Conservation (phyloP, 192 early-diverging fungal species). For the Oehlia diaphana region DNA sequence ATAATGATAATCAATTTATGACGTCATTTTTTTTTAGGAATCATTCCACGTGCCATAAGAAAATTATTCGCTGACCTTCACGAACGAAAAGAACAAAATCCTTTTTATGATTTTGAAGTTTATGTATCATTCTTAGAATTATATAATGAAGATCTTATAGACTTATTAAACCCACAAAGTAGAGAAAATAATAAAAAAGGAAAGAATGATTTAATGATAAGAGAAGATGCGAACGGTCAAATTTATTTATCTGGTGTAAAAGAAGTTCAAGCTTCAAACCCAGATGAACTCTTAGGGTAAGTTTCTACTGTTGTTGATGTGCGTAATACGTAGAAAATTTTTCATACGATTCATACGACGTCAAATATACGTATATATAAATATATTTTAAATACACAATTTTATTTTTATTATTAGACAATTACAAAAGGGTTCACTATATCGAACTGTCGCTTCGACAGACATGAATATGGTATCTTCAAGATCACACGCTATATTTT, state of each 20-base stretch:
- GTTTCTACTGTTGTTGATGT: background rate
- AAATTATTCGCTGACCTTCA: conserved; percentile 54
- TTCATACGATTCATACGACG: too few relatives aligned
- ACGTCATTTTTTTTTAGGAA: conserved; percentile 43
- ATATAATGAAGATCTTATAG: conserved; percentile 97
- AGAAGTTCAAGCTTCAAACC: conserved; percentile 69
- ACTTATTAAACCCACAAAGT: conserved; percentile 63
- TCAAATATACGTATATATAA: too few relatives aligned
- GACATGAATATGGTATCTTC: conserved; percentile 95
- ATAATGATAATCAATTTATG: background rate
- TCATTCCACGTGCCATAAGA: conserved; percentile 67
- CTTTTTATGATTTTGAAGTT: conserved; percentile 49
- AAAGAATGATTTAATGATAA: conserved; percentile 52
- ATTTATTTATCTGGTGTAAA: conserved; percentile 84
- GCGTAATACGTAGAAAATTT: too few relatives aligned
- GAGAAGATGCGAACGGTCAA: conserved; percentile 84
- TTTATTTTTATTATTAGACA: conserved; percentile 34
- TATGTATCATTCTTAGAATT: conserved; percentile 89
- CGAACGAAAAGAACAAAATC: conserved; percentile 38
- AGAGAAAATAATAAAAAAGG: conserved; percentile 30
- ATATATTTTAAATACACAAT: too few relatives aligned
- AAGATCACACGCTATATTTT: conserved; percentile 92
- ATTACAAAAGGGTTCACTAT: conserved; percentile 52
- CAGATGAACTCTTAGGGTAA: conserved; percentile 64
- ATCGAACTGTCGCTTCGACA: conserved; percentile 73